A percentile compares a stretch with the other conserved stretches of the same genome.
Evolutionary conservation across 176 grass and related monocot species (phyloP).

Genomic region (Cenchrus fungigraminus): DNA sequence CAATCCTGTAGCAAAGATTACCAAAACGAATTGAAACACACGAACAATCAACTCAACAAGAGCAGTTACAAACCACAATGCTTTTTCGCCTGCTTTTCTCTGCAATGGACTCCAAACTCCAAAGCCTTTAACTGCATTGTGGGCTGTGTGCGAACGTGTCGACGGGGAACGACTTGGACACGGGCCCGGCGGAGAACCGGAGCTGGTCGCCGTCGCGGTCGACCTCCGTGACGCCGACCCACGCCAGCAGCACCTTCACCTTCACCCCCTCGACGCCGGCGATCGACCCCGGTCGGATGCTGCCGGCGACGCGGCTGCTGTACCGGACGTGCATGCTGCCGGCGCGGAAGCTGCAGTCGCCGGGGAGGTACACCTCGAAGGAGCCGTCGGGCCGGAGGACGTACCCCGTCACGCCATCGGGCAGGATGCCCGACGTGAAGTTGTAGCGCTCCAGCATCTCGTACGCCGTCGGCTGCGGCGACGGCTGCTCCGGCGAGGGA

Average conservation of each 20-base stretch:
- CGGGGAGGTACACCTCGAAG: constrained; percentile 59
- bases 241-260: constrained; percentile 51
- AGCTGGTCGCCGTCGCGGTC: constrained; percentile 32
- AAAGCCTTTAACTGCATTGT: constrained; percentile 8
- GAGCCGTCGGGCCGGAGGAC: constrained; percentile 33
- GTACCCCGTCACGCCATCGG: constrained; percentile 39
- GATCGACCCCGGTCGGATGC: constrained; percentile 16
- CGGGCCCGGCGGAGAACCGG: constrained; percentile 39
- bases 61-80: not conserved
- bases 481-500: not conserved
- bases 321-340: constrained; percentile 38
- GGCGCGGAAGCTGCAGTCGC: constrained; percentile 46
- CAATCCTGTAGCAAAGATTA: not conserved
- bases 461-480: constrained; percentile 39
- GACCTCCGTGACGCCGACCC: constrained; percentile 43
- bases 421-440: constrained; percentile 69
- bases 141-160: constrained; percentile 52
- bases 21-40: not conserved
- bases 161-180: constrained; percentile 45
- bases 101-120: not conserved
- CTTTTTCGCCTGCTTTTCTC: not conserved
- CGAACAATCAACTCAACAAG: not conserved
- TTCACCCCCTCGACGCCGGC: constrained; percentile 44
- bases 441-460: constrained; percentile 57
- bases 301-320: constrained; percentile 46